Percentiles rank a stretch among this genome's conserved stretches.
These are phyloP conservation scores for Scutellaria barbata DNA, from an alignment of 257 asterid genomes.

Conservation along the genomic window DNA sequence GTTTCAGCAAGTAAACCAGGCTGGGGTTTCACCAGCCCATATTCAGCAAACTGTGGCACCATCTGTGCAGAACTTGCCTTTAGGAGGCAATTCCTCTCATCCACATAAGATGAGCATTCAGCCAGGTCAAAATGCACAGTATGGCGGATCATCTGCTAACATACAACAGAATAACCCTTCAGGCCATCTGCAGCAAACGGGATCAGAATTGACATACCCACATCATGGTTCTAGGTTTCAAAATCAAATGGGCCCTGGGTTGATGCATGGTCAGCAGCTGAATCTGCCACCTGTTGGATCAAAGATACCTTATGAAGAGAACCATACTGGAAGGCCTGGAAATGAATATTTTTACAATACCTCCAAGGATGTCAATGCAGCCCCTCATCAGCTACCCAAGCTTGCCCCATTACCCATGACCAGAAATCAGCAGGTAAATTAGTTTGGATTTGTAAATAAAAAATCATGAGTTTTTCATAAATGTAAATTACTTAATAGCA, in stretches of 20 bases:
- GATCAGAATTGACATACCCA: constrained; percentile 50
- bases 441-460: constrained; percentile 14
- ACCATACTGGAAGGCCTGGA: constrained; percentile 62
- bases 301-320: constrained; percentile 67
- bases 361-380: constrained; percentile 54
- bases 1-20: constrained; percentile 58
- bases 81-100: constrained; percentile 47
- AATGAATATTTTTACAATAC: constrained; percentile 57
- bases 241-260: constrained; percentile 63
- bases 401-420: constrained; percentile 78
- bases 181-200: constrained; percentile 51
- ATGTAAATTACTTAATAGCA: neutral
- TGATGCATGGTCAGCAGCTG: constrained; percentile 63
- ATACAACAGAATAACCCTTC: constrained; percentile 59
- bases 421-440: constrained; percentile 72
- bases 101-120: constrained; percentile 51
- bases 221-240: constrained; percentile 66
- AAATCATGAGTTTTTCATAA: neutral
- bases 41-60: constrained; percentile 57
- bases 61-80: constrained; percentile 51
- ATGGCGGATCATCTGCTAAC: constrained; percentile 52
- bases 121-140: constrained; percentile 53
- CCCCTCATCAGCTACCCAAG: constrained; percentile 73
- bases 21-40: constrained; percentile 62
- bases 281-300: constrained; percentile 58